These are phyloP conservation scores for Pseudozyma tsukubaensis DNA, from an alignment of 1,284 basidiomycete species.

Conservation along the genomic window DNA sequence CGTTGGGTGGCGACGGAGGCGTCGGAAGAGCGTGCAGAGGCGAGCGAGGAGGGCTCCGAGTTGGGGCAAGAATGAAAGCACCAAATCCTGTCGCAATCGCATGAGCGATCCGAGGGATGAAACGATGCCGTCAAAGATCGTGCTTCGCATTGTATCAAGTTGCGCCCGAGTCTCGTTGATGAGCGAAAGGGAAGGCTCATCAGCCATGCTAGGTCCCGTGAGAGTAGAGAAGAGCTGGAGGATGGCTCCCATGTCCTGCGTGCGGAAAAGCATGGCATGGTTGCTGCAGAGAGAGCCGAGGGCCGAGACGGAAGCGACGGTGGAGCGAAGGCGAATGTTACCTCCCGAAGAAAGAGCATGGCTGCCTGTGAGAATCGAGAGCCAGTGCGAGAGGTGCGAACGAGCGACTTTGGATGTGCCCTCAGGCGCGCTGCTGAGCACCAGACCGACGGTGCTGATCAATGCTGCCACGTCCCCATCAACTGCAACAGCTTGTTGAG, in stretches of 20 bases:
- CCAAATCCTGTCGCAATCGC: constrained; percentile 53
- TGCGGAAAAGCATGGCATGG: constrained; percentile 40
- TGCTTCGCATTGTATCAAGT: constrained; percentile 1
- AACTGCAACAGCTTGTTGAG: constrained; percentile 2
- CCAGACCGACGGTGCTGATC: constrained; percentile 28
- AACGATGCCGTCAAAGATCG: constrained; percentile 35
- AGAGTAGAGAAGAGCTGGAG: constrained; percentile 29
- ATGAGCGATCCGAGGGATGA: constrained; percentile 38
- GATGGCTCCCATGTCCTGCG: constrained; percentile 27
- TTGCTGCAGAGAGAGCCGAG: constrained; percentile 37
- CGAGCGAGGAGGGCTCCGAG: constrained; percentile 34
- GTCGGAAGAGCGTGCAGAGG: constrained; percentile 42
- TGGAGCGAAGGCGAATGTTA: constrained; percentile 6
- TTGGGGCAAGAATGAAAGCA: constrained; percentile 42
- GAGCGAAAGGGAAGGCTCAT: constrained; percentile 5
- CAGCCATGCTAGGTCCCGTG: constrained; percentile 28
- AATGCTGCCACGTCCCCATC: constrained; percentile 21
- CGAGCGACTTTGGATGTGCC: constrained; percentile 44
- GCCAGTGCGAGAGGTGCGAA: constrained; percentile 31
- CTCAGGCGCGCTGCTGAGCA: constrained; percentile 39
- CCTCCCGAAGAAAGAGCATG: not conserved
- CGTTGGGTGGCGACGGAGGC: constrained; percentile 1
- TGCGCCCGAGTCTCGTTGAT: not conserved
- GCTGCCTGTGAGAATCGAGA: constrained; percentile 17
- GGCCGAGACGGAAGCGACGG: constrained; percentile 14